phyloP scores from a whole-genome alignment of 441 rosid genomes.

The Jatropha multifida region DNA sequence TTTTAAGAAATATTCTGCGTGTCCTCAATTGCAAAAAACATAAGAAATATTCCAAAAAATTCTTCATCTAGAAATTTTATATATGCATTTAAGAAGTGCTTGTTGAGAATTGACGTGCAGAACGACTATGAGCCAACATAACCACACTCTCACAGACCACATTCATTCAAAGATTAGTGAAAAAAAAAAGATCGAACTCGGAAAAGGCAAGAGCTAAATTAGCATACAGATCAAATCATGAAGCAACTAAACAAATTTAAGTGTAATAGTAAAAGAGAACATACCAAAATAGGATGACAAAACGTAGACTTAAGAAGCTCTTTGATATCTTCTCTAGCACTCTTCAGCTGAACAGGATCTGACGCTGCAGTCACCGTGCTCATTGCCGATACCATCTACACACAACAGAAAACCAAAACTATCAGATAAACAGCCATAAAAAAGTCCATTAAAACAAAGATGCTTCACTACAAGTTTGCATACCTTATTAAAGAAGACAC shows the following conservation, averaged over 20 bases:
- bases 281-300: slow-evolving; percentile 84
- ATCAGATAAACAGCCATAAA: not conserved
- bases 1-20: not conserved
- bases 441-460: not conserved
- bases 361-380: slow-evolving; percentile 56
- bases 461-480: not conserved
- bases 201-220: not conserved
- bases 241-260: not conserved
- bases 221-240: not conserved
- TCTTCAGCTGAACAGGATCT: slow-evolving; percentile 75
- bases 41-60: not conserved
- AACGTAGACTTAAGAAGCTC: slow-evolving; percentile 65
- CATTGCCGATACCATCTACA: slow-evolving; percentile 41
- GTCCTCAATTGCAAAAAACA: not conserved
- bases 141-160: not conserved
- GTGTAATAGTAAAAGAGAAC: not conserved
- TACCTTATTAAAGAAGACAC: slow-evolving; percentile 44
- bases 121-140: no score
- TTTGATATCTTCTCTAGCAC: slow-evolving; percentile 85
- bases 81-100: no score
- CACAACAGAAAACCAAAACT: not conserved
- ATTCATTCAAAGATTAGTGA: not conserved
- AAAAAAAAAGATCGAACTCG: not conserved
- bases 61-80: not conserved
- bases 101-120: no score